phyloP scores from a whole-genome alignment of 2,329 filamentous ascomycete genomes.

The Trichoderma arundinaceum region DNA sequence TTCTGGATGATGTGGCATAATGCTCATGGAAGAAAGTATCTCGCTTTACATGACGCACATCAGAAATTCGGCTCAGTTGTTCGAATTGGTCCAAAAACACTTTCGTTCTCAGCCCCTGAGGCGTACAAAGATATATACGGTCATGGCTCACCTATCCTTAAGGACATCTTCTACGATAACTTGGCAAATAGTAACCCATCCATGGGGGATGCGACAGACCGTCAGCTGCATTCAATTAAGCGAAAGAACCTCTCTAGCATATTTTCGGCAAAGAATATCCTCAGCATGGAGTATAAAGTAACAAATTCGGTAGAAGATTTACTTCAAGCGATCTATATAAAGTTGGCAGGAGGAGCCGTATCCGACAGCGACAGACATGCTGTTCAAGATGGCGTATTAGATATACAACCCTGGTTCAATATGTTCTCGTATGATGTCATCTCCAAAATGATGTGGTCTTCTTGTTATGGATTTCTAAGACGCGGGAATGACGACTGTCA shows the following conservation, averaged over 20 bases:
- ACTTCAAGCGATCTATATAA: background rate
- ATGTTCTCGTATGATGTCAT: background rate
- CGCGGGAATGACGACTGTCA: background rate
- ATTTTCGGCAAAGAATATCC: background rate
- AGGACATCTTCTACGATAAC: background rate
- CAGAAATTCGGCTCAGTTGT: background rate
- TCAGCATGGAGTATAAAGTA: background rate
- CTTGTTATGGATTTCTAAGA: background rate
- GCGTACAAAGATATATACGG: conserved; percentile 1
- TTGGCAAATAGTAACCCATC: background rate
- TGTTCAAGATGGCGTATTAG: background rate
- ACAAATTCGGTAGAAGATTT: background rate
- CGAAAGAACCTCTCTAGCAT: background rate
- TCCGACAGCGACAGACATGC: background rate
- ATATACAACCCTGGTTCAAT: background rate
- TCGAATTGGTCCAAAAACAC: background rate
- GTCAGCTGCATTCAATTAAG: background rate
- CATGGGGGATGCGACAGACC: background rate
- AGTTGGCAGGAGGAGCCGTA: background rate
- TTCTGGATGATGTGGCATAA: background rate
- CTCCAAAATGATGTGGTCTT: conserved; percentile 4
- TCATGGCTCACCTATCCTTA: background rate
- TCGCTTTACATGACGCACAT: background rate
- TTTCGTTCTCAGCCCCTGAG: background rate
- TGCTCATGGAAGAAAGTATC: background rate